Conservation (phyloP, 257 asterid genomes). For the Galeopsis tetrahit region DNA sequence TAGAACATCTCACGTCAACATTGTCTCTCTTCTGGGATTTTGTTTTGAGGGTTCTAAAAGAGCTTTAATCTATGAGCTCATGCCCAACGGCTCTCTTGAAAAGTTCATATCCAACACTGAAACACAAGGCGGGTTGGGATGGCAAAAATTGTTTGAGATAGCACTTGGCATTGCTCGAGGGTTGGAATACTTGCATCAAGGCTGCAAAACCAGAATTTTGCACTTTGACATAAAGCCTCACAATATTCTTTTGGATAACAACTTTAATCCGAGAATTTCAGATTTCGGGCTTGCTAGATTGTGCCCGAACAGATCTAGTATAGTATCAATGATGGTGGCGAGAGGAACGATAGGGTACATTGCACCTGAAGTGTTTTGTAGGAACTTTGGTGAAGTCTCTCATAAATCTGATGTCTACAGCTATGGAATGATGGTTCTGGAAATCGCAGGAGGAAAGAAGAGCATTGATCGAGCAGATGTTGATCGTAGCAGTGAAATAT, state of each 20-base stretch:
- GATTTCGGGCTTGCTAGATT: conserved; percentile 24
- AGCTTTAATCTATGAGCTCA: conserved; percentile 44
- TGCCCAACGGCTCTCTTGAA: conserved; percentile 50
- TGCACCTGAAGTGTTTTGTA: conserved; percentile 43
- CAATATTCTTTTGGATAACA: conserved; percentile 42
- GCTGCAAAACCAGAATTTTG: conserved; percentile 36
- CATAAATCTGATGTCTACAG: conserved; percentile 52
- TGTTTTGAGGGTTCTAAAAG: conserved; percentile 42
- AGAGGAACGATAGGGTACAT: conserved; percentile 37
- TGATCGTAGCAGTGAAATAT: conserved; percentile 30
- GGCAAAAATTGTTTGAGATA: conserved; percentile 30
- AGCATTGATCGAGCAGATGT: neutral
- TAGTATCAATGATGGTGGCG: conserved; percentile 11
- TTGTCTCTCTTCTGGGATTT: conserved; percentile 41
- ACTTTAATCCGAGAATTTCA: conserved; percentile 17
- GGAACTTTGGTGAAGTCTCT: conserved; percentile 34
- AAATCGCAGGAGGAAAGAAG: conserved; percentile 33
- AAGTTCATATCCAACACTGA: conserved; percentile 29
- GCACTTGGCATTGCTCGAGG: conserved; percentile 49
- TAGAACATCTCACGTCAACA: conserved; percentile 47
- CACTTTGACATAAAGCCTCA: conserved; percentile 53
- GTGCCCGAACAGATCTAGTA: conserved; percentile 23
- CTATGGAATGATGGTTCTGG: conserved; percentile 46
- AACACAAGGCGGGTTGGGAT: conserved; percentile 7
- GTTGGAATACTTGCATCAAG: conserved; percentile 45